Conservation (phyloP, 345 rosid genomes). For the Citrus hindsii region DNA sequence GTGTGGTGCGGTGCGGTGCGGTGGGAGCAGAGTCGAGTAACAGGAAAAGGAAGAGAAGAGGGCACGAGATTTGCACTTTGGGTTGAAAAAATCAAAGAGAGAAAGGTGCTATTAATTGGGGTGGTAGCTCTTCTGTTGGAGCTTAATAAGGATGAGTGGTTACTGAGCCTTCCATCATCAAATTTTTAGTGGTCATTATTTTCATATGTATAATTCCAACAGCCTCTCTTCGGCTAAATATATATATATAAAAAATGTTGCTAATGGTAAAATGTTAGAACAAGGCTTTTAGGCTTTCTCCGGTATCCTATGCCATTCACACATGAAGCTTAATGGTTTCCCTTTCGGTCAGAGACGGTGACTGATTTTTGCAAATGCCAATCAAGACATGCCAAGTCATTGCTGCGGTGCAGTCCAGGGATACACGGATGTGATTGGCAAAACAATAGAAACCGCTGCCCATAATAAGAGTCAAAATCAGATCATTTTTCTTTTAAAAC, state of each 20-base stretch:
- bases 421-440: conserved; percentile 4
- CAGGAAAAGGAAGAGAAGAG: not conserved
- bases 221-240: not conserved
- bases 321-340: not conserved
- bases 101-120: conserved; percentile 29
- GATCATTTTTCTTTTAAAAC: not conserved
- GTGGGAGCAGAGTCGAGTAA: not conserved
- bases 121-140: conserved; percentile 18
- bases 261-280: too few relatives aligned
- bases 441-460: not conserved
- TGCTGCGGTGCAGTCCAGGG: not conserved
- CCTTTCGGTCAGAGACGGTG: not conserved
- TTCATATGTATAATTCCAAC: not conserved
- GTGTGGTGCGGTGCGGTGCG: not conserved
- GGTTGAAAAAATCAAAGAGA: conserved; percentile 35
- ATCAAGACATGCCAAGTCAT: not conserved
- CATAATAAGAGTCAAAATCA: not conserved
- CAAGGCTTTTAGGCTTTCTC: too few relatives aligned
- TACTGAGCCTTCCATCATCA: conserved; percentile 16
- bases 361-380: not conserved
- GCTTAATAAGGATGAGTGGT: conserved; percentile 41
- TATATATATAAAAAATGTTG: too few relatives aligned
- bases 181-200: conserved; percentile 41
- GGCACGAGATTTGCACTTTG: conserved; percentile 28
- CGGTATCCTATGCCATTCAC: not conserved